These are phyloP conservation scores for Cicer yamashitae DNA, from an alignment of 306 rosid genomes.

Conservation along the genomic window DNA sequence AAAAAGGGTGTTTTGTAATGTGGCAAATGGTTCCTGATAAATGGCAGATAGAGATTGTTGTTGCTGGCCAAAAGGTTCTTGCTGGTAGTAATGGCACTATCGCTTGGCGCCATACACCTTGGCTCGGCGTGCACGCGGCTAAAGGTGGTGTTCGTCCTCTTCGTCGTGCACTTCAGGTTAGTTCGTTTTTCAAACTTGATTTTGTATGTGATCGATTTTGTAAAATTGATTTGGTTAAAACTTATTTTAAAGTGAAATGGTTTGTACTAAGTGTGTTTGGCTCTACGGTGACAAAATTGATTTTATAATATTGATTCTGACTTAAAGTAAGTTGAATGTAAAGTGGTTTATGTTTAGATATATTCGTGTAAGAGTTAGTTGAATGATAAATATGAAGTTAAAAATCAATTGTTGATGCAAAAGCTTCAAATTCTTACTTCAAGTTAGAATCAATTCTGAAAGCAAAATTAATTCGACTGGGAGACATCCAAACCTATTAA, in stretches of 20 bases:
- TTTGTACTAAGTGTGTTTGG: not conserved
- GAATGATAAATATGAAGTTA: no score
- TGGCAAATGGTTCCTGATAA: slow-evolving; percentile 96
- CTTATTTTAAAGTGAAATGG: not conserved
- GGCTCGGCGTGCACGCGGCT: slow-evolving; percentile 92
- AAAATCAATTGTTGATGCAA: no score
- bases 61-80: slow-evolving; percentile 73
- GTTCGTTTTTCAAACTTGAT: slow-evolving; percentile 22
- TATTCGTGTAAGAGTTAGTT: no score
- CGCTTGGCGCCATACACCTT: slow-evolving; percentile 97
- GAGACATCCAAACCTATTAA: no score
- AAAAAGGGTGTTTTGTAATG: slow-evolving; percentile 92
- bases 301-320: no score
- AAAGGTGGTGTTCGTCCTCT: slow-evolving; percentile 89
- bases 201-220: not conserved
- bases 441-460: no score
- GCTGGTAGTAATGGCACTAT: slow-evolving; percentile 89
- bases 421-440: no score
- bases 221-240: not conserved
- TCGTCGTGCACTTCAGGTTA: slow-evolving; percentile 92
- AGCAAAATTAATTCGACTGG: no score
- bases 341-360: no score
- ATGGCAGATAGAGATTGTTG: slow-evolving; percentile 89
- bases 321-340: no score
- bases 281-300: no score